Percentiles rank a stretch among this genome's conserved stretches.
Conservation (phyloP, 1,284 basidiomycete genomes). For the Porodaedalea pini region DNA sequence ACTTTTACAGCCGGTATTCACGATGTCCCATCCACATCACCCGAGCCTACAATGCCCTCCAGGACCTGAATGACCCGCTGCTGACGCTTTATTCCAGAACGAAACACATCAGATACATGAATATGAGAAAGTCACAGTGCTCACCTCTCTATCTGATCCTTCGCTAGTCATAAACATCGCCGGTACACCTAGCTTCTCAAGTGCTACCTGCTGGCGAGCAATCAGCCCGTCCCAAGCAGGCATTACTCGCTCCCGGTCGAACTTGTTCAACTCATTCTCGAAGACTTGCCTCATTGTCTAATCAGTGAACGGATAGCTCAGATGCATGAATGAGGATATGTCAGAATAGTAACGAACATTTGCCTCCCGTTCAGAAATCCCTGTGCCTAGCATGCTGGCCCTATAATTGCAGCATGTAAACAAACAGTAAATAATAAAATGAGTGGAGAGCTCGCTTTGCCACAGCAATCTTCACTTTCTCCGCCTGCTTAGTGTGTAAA, state of each 20-base stretch:
- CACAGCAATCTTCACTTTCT: slow-evolving; percentile 60
- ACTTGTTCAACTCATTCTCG: slow-evolving; percentile 57
- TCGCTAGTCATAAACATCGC: slow-evolving; percentile 60
- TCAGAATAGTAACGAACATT: slow-evolving; percentile 44
- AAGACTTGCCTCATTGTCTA: slow-evolving; percentile 62
- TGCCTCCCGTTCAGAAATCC: slow-evolving; percentile 64
- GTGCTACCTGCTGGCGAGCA: slow-evolving; percentile 58
- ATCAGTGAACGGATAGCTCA: slow-evolving; percentile 1
- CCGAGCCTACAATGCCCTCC: slow-evolving; percentile 36
- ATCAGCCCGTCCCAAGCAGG: slow-evolving; percentile 73
- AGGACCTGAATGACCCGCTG: slow-evolving; percentile 50
- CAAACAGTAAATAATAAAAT: neutral
- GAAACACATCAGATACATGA: neutral
- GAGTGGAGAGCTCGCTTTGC: slow-evolving; percentile 49
- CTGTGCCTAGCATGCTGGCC: slow-evolving; percentile 58
- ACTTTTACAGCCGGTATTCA: neutral
- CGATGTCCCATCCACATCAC: neutral
- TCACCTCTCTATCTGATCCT: slow-evolving; percentile 52
- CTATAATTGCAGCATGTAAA: slow-evolving; percentile 33
- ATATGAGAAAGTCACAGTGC: slow-evolving; percentile 15
- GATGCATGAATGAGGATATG: neutral
- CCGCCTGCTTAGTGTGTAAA: slow-evolving; percentile 60
- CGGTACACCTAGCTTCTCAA: slow-evolving; percentile 60
- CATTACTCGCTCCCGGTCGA: slow-evolving; percentile 61
- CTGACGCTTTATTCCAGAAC: slow-evolving; percentile 35